A percentile compares a stretch with the other conserved stretches of the same genome.
These are phyloP conservation scores for Alternaria rosae DNA, from an alignment of 2,329 filamentous ascomycete genomes.

Conservation along the genomic window DNA sequence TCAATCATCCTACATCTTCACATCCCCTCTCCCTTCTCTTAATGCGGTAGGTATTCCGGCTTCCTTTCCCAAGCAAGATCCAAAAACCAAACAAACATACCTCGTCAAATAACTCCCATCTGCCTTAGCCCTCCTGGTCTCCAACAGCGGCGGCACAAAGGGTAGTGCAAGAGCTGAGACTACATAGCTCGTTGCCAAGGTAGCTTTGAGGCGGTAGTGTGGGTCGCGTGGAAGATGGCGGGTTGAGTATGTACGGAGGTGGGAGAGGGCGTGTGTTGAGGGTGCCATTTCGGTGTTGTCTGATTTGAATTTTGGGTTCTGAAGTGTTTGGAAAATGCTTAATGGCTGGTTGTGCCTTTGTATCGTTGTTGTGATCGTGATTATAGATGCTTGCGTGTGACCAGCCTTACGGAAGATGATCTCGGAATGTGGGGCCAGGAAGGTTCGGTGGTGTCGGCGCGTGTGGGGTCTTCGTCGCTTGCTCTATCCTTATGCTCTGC, in stretches of 20 bases:
- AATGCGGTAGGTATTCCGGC: neutral
- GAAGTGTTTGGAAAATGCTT: too few species aligned
- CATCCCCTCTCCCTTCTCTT: neutral
- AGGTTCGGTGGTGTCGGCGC: neutral
- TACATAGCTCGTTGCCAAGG: constrained; percentile 48
- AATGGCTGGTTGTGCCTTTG: neutral
- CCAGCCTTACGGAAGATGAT: neutral
- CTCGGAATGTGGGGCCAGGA: neutral
- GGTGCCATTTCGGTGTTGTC: constrained; percentile 35
- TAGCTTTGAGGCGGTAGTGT: constrained; percentile 45
- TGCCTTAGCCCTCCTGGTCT: constrained; percentile 45
- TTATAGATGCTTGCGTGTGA: neutral
- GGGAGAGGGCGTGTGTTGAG: constrained; percentile 40
- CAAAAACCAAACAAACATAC: constrained; percentile 35
- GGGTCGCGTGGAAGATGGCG: constrained; percentile 43
- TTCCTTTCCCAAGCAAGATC: neutral
- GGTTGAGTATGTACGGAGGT: constrained; percentile 48
- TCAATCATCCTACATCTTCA: neutral
- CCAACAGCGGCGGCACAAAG: constrained; percentile 50
- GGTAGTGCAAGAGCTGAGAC: constrained; percentile 50
- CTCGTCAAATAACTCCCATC: constrained; percentile 49
- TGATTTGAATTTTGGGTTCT: too few species aligned
- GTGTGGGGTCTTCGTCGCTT: constrained; percentile 14
- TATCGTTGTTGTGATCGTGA: neutral
- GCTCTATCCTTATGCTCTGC: too few species aligned